Base-by-base conservation (phyloP, 139 green algal genomes). In the Haematococcus lacustris region DNA sequence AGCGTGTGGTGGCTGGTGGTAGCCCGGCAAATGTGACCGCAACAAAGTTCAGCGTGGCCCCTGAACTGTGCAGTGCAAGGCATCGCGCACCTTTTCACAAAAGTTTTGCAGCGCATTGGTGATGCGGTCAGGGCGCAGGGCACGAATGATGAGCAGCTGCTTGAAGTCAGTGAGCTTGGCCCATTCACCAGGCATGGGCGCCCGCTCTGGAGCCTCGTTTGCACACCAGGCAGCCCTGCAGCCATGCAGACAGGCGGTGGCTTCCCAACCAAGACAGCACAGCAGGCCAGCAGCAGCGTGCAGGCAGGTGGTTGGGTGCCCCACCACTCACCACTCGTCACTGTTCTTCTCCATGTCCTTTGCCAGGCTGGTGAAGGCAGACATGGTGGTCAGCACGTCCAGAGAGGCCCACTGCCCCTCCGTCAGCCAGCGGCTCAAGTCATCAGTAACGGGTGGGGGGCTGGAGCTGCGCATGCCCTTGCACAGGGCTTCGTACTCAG, bases 331-430 rank as follows among this genome's bases (percentile, higher is more conserved):
- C 90, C 90, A 95, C 66, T 93, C 85, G 65, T 93, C 88, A 39
- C 71, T 86, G 69, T 82, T 87, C 83, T 95, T 95, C 79, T 95
- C 90, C 80, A 95, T 90, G 71, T 93, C 88, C 75, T 91, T 91
- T 63, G 90, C 69, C 33, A 95, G 75, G 59, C 76, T 81, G 57
- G 37, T 71, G 38, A 91, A 93, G 41, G 69, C 72, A 32, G 81
- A 75, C 61, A 92, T 68, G 17, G 77, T 83, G 51, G 84, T 87
- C 38, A 95, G 76, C 25, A 85, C 82, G 68, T 92, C 83, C 33
- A 95, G 78, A 35, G 85, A 80, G 3, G 83, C 79, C 90, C 90
- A 95, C 80, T 95, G 90, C 37, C 72, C 78, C 71, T 95, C 90
- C 32, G 30, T 86, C 85, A 95, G 91, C 89, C 87, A 93, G 51